These are phyloP conservation scores for Setaria viridis DNA, from an alignment of 202 grass and related monocot species.

Conservation along the genomic window DNA sequence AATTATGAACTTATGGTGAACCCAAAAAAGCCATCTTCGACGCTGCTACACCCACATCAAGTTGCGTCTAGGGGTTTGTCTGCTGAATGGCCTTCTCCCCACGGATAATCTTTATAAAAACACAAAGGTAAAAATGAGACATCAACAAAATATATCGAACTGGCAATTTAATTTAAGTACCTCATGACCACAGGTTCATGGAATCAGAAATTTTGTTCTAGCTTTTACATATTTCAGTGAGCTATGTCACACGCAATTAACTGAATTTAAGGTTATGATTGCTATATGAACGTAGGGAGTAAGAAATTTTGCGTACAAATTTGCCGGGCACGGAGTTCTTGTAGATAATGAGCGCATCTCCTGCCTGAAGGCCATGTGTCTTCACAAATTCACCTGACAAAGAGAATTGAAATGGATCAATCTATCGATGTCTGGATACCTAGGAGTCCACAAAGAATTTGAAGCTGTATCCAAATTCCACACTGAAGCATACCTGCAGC, in stretches of 20 bases:
- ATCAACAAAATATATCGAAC: background rate
- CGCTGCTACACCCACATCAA: conserved; percentile 15
- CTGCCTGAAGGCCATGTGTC: conserved; percentile 81
- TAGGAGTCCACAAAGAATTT: background rate
- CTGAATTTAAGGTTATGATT: conserved; percentile 1
- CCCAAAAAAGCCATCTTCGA: conserved; percentile 9
- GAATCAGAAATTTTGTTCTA: conserved; percentile 1
- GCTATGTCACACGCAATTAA: background rate
- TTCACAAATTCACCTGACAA: conserved; percentile 84
- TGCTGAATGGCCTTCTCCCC: conserved; percentile 61
- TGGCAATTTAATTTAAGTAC: background rate
- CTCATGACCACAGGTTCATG: background rate
- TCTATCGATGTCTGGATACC: conserved; percentile 6
- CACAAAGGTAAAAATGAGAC: conserved; percentile 23
- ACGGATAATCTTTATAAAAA: conserved; percentile 50
- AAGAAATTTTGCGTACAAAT: conserved; percentile 60
- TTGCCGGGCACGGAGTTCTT: conserved; percentile 58
- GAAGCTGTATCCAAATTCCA: background rate
- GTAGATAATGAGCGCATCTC: conserved; percentile 79
- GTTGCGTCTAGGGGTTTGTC: conserved; percentile 36
- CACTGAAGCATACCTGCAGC: conserved; percentile 63
- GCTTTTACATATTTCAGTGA: conserved; percentile 13
- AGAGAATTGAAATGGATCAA: conserved; percentile 19
- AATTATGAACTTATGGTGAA: conserved; percentile 32
- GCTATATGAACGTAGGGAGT: background rate